phyloP scores from a whole-genome alignment of 768 basidiomycete genomes.

The Suillus lakei region DNA sequence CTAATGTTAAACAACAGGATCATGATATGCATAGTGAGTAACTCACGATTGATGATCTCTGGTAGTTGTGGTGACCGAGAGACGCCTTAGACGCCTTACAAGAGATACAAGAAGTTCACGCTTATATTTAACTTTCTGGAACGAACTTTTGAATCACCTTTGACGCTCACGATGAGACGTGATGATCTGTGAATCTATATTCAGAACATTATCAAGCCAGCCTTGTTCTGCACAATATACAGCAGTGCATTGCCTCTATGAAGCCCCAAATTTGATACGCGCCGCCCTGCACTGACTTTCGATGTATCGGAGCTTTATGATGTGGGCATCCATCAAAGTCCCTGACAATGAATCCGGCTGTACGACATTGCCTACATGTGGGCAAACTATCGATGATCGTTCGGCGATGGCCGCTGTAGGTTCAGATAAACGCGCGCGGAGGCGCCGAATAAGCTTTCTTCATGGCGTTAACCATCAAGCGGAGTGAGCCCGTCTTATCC shows the following conservation, averaged over 20 bases:
- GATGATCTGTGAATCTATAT: neutral
- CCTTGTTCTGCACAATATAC: neutral
- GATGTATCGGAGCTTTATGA: neutral
- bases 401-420: neutral
- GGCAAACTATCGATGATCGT: neutral
- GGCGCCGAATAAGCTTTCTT: neutral
- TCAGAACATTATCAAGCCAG: neutral
- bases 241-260: neutral
- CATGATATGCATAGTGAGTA: neutral
- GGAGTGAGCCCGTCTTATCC: too few species aligned
- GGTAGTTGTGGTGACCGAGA: neutral
- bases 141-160: neutral
- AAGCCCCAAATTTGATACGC: neutral
- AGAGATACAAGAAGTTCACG: neutral
- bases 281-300: neutral
- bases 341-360: neutral
- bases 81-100: neutral
- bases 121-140: neutral
- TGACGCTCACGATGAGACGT: neutral
- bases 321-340: neutral
- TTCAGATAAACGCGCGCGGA: neutral
- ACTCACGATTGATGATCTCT: neutral
- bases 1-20: neutral
- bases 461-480: too few species aligned
- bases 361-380: neutral